Base-by-base conservation (phyloP, 1,139 yeast genomes). In the Geotrichum fermentans region DNA sequence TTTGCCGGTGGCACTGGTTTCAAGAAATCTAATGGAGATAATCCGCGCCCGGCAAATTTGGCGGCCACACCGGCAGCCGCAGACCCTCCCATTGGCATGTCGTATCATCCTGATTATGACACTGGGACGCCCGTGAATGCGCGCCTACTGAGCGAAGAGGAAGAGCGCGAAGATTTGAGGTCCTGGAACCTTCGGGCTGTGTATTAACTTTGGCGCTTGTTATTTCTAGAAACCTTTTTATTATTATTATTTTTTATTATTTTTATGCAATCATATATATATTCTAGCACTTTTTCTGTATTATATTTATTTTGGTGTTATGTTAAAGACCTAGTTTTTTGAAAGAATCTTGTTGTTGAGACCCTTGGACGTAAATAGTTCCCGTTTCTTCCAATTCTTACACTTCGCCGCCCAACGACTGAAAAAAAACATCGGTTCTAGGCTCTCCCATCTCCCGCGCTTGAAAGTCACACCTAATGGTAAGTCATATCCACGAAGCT, bases 1-100 rank as follows among this genome's bases (percentile, higher is more conserved):
- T 77, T 88, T 54, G 74, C 77, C 20, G 86, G 84, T 20, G 86
- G 90, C 1, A 77, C 79, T 47, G 94, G 92, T 0, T 83, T 66
- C 26, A 50, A 43, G 30, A 35, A 45, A 22, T 22, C 30, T 16
- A 16, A 17, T 13, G 20, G 13, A 22, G 14, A 17, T 11, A 30
- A 16, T 8, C 8, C 16, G 8, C 7, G 33, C 4, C 17, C 10
- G 32, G 21, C 22, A 10, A 11, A 35, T 4, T 30, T 36, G 2
- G 28, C 10, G 13, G 17, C 43, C 2, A 40, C 26, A 11, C 8
- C 28, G 28, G 43, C 24, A 14, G 11, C 35, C 16, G 11, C 43
- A 1, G 43, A 40, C 13, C 26, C 35, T 2, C 28, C 34, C 22
- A 28, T 41, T 18, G 14, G 28, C 20, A 22, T 36, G 43, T 26